Evolutionary conservation across 306 rosid species (phyloP), one percentile per base, ranked within the genome.

Genomic region (Calophaca sinica): DNA sequence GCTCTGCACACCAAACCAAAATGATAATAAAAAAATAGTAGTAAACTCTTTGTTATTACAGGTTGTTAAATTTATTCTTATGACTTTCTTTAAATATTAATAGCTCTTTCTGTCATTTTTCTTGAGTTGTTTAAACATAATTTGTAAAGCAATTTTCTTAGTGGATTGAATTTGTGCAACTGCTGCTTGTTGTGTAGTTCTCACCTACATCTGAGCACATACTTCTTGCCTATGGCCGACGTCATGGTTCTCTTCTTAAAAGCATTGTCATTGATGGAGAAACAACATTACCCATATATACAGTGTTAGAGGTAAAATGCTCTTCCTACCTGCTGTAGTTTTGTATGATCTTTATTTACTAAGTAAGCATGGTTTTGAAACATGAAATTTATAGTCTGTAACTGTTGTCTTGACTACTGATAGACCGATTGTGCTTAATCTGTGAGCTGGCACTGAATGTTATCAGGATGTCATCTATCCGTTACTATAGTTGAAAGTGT

Each of bases 211-310:
- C 90, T 48, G 88, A 87, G 77, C 90, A 87, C 79, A 87, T 87
- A 79, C 84, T 87, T 35, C 90, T 87, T 79, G 90, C 90, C 72
- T 87, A 87, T 77, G 90, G 90, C 69, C 86, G 90, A 9, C 88
- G 80, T 13, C 86, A 84, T 15, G 77, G 84, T 55, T 83, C 89
- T 68, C 89, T 88, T 83, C 83, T 82, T 81, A 96, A 90, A 83
- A 90, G 94, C 80, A 84, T 96, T 71, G 94, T 92, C 60, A 91
- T 92, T 75, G 98, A 96, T 77, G 98, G 96, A 57, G 98, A 96
- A 86, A 86, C 96, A 71, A 96, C 99, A 1, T 81, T 90, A 62
- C 99, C 99, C 72, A 88, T 92, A 73, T 96, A 96, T 75, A 96
- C 99, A 63, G 92, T 96, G 67, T 86, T 96, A 83, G 99, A 96